Conservation (phyloP, 306 rosid species). For the Sicyos baderoa region DNA sequence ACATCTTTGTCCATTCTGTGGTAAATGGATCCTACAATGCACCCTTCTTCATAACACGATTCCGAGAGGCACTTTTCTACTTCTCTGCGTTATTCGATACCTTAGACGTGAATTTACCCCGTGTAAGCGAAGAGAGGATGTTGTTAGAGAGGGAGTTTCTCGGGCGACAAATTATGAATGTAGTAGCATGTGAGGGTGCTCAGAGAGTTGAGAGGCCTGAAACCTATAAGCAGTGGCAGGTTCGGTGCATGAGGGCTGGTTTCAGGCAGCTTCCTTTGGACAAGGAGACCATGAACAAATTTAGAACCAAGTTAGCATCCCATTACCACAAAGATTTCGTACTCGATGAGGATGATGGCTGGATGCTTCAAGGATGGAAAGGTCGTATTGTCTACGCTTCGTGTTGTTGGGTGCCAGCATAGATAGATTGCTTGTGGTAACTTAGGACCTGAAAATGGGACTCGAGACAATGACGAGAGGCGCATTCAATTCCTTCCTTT, state of each 20-base stretch:
- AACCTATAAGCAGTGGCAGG: slow-evolving; percentile 29
- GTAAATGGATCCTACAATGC: slow-evolving; percentile 24
- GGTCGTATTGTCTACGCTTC: slow-evolving; percentile 23
- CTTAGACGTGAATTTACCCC: slow-evolving; percentile 12
- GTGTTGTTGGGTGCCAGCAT: slow-evolving; percentile 25
- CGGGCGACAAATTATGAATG: slow-evolving; percentile 19
- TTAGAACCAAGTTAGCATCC: slow-evolving; percentile 7
- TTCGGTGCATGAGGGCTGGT: slow-evolving; percentile 24
- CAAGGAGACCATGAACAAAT: slow-evolving; percentile 18
- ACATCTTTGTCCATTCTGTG: slow-evolving; percentile 20
- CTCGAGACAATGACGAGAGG: background rate
- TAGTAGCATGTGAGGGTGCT: slow-evolving; percentile 25
- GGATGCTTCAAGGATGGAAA: slow-evolving; percentile 34
- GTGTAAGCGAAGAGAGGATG: slow-evolving; percentile 15
- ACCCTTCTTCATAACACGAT: slow-evolving; percentile 25
- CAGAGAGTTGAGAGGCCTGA: slow-evolving; percentile 29
- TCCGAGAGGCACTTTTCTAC: slow-evolving; percentile 26
- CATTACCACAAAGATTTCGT: slow-evolving; percentile 21
- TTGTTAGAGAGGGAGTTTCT: slow-evolving; percentile 16
- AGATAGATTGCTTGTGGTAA: background rate
- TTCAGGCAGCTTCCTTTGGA: slow-evolving; percentile 23
- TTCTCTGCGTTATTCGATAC: slow-evolving; percentile 25
- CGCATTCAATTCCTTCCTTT: background rate
- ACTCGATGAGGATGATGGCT: slow-evolving; percentile 22
- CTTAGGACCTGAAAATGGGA: background rate